Evolutionary conservation across 331 rosid species (phyloP), one percentile per base, ranked within the genome.

Genomic region (Acacia concinna): DNA sequence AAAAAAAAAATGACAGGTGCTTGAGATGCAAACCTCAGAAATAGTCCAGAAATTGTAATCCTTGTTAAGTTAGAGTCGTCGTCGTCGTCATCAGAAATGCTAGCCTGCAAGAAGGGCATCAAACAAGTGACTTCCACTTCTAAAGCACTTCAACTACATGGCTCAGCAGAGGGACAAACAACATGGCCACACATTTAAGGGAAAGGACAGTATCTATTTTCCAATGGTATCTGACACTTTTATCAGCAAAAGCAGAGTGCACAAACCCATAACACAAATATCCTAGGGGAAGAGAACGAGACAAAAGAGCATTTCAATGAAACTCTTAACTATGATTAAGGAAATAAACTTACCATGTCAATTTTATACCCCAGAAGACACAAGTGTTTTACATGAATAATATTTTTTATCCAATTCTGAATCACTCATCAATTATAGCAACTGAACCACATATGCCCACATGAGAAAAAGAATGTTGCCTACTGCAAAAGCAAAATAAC

Each of bases 41-140:
- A 95, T 41, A 95, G 82, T 76, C 97, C 98, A 49, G 87, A 89
- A 85, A 95, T 82, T 83, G 89, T 90, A 83, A 92, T 89, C 82
- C 71, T 85, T 2, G 97, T 90, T 85, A 92, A 87, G 88, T 86
- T 92, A 63, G 87, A 87, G 76, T 91, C 93, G 79, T 78, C 81
- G 68, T 90, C 93, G 68, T 91, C 81, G 68, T 90, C 93, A 68
- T 91, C 93, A 28, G 92, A 87, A 81, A 91, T 82, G 77, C 91
- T 88, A 76, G 90, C 93, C 98, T 95, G 93, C 81, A 85, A 84
- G 49, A 71, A 82, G 51, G 54, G 54, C 54, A 80, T 76, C 57
- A 54, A 17, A 46, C 80, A 44, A 62, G 71, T 65, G 37, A 67
- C 54, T 72, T 74, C 75, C 60, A 44, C 56, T 68, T 37, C 52